Percentiles rank a stretch among this genome's conserved stretches.
Conservation (phyloP, 2,329 filamentous ascomycete genomes). For the Talaromyces sp. region DNA sequence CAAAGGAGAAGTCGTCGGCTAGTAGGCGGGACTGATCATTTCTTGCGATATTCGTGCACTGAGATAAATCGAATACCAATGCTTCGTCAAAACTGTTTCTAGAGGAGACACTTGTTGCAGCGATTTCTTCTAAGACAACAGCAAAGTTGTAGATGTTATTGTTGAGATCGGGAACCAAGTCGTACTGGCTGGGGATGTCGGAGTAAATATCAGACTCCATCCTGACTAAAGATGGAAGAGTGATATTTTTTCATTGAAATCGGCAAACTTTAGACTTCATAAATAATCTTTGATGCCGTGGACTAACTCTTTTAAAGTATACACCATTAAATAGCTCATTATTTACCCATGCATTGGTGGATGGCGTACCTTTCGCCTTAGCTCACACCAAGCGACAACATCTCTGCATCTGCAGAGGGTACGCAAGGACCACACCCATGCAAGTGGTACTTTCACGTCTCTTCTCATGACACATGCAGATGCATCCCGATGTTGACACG, state of each 20-base stretch:
- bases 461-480: neutral
- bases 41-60: neutral
- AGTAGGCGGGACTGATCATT: neutral
- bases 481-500: neutral
- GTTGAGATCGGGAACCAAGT: neutral
- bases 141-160: neutral
- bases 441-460: neutral
- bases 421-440: neutral
- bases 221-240: neutral
- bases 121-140: neutral
- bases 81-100: conserved; percentile 7
- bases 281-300: neutral
- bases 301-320: neutral
- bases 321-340: neutral
- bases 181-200: neutral
- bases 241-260: neutral
- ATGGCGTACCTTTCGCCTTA: neutral
- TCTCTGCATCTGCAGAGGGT: neutral
- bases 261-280: conserved; percentile 6
- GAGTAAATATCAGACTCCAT: conserved; percentile 12
- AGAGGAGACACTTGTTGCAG: neutral
- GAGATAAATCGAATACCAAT: neutral
- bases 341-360: neutral
- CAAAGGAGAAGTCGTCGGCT: neutral
- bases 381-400: conserved; percentile 2